Evolutionary conservation across 192 early-diverging fungal genomes (phyloP).

Genomic region (Backusella luteola): DNA sequence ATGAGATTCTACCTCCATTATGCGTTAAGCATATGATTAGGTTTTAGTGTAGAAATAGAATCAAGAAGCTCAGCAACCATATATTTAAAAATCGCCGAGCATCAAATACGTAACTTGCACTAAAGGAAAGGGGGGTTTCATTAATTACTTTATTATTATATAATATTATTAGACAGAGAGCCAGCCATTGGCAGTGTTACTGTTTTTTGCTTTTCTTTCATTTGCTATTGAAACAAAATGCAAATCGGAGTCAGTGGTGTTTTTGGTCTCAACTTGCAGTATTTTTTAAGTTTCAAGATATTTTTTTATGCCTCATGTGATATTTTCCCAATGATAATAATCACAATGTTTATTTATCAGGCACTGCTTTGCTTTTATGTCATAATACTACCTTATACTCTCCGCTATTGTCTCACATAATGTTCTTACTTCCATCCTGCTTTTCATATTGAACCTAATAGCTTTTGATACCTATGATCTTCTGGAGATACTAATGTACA

Average conservation of each 20-base stretch:
- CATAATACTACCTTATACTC: background rate
- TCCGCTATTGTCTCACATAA: background rate
- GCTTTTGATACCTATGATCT: background rate
- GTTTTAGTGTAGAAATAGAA: background rate
- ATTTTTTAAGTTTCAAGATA: background rate
- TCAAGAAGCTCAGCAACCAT: background rate
- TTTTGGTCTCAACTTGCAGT: background rate
- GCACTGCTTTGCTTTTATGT: background rate
- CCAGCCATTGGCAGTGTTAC: background rate
- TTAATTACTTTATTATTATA: background rate
- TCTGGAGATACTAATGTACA: background rate
- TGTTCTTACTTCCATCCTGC: background rate
- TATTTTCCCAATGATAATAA: background rate
- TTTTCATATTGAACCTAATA: background rate
- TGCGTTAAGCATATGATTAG: too few species aligned
- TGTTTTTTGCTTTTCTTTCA: background rate
- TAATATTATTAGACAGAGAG: background rate
- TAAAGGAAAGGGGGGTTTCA: background rate
- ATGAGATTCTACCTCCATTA: too few species aligned
- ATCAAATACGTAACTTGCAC: background rate
- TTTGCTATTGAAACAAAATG: slow-evolving; percentile 6
- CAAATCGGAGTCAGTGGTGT: background rate
- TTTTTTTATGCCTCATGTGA: background rate
- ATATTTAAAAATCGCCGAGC: background rate
- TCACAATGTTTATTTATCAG: background rate